Conservation (phyloP, 2,329 filamentous ascomycete genomes). For the Penicillium janthinellum region DNA sequence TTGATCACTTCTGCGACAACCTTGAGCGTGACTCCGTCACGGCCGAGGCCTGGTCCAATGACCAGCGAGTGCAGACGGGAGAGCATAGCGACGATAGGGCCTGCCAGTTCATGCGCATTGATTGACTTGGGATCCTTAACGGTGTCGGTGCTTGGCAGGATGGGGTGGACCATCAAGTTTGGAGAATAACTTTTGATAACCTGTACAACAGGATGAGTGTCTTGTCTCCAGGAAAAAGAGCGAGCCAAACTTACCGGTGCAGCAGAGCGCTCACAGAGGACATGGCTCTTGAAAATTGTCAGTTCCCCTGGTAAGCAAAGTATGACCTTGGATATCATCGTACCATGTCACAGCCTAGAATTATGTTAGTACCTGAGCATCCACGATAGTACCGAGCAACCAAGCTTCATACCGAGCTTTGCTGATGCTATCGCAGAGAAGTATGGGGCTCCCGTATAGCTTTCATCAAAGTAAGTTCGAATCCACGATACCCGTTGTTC, state of each 20-base stretch:
- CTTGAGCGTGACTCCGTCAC: slow-evolving; percentile 86
- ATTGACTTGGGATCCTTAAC: slow-evolving; percentile 51
- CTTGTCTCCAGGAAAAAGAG: neutral
- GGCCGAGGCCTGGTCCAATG: slow-evolving; percentile 86
- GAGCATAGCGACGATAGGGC: slow-evolving; percentile 75
- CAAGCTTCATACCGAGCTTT: slow-evolving; percentile 62
- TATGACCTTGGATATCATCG: slow-evolving; percentile 14
- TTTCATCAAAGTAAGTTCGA: slow-evolving; percentile 26
- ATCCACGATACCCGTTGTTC: neutral
- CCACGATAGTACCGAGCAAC: neutral
- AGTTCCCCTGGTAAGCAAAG: slow-evolving; percentile 8
- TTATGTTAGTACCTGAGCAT: slow-evolving; percentile 13
- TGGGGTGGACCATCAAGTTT: slow-evolving; percentile 96
- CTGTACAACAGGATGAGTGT: slow-evolving; percentile 26
- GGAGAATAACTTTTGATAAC: slow-evolving; percentile 98
- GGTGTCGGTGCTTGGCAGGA: slow-evolving; percentile 77
- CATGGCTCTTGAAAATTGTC: slow-evolving; percentile 60
- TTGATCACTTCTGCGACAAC: slow-evolving; percentile 77
- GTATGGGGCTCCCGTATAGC: slow-evolving; percentile 93
- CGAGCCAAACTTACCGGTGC: slow-evolving; percentile 51
- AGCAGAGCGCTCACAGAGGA: slow-evolving; percentile 91
- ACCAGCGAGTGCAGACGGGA: slow-evolving; percentile 88
- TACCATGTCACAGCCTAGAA: slow-evolving; percentile 74
- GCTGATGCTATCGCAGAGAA: slow-evolving; percentile 98
- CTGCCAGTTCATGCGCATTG: slow-evolving; percentile 62